Conservation (phyloP, 768 basidiomycete genomes). For the Trametes meyenii region DNA sequence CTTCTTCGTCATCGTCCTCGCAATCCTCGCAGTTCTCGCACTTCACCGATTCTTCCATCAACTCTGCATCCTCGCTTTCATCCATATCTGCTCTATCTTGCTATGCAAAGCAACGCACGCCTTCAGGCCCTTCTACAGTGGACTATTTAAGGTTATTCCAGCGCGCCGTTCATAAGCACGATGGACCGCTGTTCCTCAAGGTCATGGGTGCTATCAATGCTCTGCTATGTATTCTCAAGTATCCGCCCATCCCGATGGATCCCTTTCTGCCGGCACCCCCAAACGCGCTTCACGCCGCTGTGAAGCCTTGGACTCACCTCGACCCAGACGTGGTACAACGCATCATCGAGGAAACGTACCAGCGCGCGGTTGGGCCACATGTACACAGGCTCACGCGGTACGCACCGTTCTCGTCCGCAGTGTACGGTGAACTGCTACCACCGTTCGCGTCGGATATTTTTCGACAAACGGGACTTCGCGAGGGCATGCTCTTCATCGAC, state of each 20-base stretch:
- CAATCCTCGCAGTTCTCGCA: conserved; percentile 30
- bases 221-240: conserved; percentile 65
- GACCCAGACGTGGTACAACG: conserved; percentile 70
- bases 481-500: conserved; percentile 55
- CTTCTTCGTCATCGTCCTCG: conserved; percentile 41
- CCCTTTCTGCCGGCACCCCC: conserved; percentile 45
- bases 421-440: conserved; percentile 90
- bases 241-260: conserved; percentile 58
- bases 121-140: conserved; percentile 24
- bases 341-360: conserved; percentile 89
- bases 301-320: conserved; percentile 56
- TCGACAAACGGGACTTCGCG: conserved; percentile 49
- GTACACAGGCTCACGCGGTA: conserved; percentile 81
- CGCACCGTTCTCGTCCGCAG: conserved; percentile 79
- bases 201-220: conserved; percentile 65
- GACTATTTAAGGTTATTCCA: conserved; percentile 63
- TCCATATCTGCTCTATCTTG: conserved; percentile 34
- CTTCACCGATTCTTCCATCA: conserved; percentile 34
- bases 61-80: conserved; percentile 40
- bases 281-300: conserved; percentile 52
- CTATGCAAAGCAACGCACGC: conserved; percentile 19
- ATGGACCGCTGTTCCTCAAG: conserved; percentile 72
- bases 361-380: conserved; percentile 89
- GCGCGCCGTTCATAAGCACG: conserved; percentile 65
- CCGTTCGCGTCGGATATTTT: conserved; percentile 63